Conservation (phyloP, 768 basidiomycete genomes). For the Lanmaoa pseudosensibilis region DNA sequence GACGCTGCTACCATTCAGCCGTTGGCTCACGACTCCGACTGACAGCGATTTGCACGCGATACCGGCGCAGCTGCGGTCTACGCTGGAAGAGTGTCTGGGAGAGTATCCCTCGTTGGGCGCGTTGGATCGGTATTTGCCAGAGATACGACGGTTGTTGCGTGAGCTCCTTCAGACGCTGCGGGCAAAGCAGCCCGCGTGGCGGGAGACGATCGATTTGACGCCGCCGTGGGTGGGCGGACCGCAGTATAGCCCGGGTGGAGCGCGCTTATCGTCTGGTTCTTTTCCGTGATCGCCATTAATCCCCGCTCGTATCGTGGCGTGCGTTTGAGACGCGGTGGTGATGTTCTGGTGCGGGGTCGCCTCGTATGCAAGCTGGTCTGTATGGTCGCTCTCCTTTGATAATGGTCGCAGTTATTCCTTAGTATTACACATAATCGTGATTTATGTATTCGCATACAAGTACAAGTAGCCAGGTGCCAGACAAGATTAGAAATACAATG, state of each 20-base stretch:
- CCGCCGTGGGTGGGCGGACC: no score
- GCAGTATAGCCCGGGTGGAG: background rate
- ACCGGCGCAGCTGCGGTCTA: constrained; percentile 38
- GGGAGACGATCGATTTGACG: no score
- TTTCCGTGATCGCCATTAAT: constrained; percentile 10
- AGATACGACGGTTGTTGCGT: constrained; percentile 36
- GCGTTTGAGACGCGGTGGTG: constrained; percentile 9
- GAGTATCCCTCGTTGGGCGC: constrained; percentile 37
- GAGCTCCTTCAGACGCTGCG: constrained; percentile 43
- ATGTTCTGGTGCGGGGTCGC: background rate
- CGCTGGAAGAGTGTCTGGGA: constrained; percentile 46
- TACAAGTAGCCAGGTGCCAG: no score
- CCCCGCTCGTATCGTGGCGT: background rate
- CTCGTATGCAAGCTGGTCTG: background rate
- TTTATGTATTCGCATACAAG: background rate
- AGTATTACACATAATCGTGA: background rate
- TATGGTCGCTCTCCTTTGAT: background rate
- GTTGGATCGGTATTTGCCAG: constrained; percentile 40
- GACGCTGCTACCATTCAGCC: background rate
- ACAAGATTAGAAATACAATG: background rate
- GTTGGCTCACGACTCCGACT: no score
- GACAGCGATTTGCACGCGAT: constrained; percentile 43
- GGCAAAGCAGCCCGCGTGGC: constrained; percentile 43
- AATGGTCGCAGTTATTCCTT: background rate
- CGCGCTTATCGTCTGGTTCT: background rate